Conservation (phyloP, 352 stramenopile species). For the Pythium aquatile region DNA sequence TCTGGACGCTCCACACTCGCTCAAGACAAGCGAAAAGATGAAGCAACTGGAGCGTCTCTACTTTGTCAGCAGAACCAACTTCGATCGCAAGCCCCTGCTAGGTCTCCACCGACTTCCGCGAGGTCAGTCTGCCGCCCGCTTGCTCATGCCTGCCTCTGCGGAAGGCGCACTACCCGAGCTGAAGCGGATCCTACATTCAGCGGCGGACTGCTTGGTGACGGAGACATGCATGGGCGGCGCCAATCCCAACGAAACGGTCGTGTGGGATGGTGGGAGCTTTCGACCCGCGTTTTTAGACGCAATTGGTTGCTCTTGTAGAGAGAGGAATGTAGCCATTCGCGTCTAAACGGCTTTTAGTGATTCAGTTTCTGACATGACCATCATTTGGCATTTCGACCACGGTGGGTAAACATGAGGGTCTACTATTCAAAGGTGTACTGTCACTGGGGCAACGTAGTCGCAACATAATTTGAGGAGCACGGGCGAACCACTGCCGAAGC, state of each 20-base stretch:
- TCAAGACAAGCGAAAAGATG: not conserved
- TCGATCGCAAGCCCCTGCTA: not conserved
- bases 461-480: conserved; percentile 11
- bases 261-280: too few species aligned
- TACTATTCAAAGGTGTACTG: not conserved
- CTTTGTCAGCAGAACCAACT: not conserved
- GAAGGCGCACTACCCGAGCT: not conserved
- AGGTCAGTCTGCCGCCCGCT: not conserved
- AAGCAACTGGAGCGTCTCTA: not conserved
- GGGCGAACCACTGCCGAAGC: conserved; percentile 17
- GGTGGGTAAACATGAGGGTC: not conserved
- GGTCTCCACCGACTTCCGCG: not conserved
- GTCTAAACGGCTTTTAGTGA: too few species aligned
- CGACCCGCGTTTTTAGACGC: too few species aligned
- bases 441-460: conserved; percentile 12
- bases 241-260: too few species aligned
- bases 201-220: not conserved
- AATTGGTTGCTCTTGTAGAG: too few species aligned
- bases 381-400: not conserved
- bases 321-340: too few species aligned
- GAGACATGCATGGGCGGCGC: not conserved
- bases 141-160: not conserved
- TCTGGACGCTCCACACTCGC: not conserved
- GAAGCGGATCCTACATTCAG: not conserved
- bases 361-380: not conserved